Percentiles rank a stretch among this genome's conserved stretches.
Conservation (phyloP, 1,284 basidiomycete species). For the Microbotryum intermedium region DNA sequence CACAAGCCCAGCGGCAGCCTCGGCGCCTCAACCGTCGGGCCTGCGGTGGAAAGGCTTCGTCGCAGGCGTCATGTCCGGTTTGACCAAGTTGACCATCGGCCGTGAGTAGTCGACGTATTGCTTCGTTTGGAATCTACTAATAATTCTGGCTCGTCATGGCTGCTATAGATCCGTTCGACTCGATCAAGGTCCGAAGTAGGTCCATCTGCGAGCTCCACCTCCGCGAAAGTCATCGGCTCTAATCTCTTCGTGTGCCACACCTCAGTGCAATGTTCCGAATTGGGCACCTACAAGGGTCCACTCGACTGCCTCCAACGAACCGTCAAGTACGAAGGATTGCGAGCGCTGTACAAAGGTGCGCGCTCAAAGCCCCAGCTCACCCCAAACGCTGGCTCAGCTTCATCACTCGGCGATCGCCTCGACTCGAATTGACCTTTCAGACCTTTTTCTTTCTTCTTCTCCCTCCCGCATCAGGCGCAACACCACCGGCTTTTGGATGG, state of each 20-base stretch:
- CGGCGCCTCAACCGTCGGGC: too few relatives aligned
- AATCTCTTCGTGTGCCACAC: constrained; percentile 47
- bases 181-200: constrained; percentile 12
- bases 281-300: constrained; percentile 58
- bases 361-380: background rate
- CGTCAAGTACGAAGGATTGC: constrained; percentile 50
- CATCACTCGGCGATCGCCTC: background rate
- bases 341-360: constrained; percentile 45
- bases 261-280: constrained; percentile 61
- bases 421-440: too few relatives aligned
- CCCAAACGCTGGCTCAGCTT: background rate
- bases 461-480: constrained; percentile 45
- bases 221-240: background rate
- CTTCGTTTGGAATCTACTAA: background rate
- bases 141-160: too few relatives aligned
- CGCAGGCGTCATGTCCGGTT: constrained; percentile 39
- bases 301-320: constrained; percentile 58
- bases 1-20: too few relatives aligned
- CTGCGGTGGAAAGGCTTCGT: constrained; percentile 36
- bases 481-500: constrained; percentile 68
- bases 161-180: constrained; percentile 26
- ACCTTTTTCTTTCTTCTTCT: too few relatives aligned
- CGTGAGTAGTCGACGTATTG: constrained; percentile 20
- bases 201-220: background rate
- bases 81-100: constrained; percentile 42